phyloP scores from a whole-genome alignment of 2,329 filamentous ascomycete species.

The Tolypocladium endophyticum region DNA sequence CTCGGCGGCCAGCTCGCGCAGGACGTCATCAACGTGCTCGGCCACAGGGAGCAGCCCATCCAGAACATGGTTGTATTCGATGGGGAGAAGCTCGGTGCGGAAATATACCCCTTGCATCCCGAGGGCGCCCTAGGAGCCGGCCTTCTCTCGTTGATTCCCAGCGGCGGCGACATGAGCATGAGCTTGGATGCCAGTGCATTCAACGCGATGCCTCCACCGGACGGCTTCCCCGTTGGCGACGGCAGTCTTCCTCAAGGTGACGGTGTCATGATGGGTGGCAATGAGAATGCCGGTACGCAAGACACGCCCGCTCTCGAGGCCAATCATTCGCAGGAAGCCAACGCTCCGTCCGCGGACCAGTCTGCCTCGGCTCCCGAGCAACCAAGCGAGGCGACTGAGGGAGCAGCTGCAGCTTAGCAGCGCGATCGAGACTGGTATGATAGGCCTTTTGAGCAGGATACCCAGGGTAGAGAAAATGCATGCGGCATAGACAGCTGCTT shows the following conservation, averaged over 20 bases:
- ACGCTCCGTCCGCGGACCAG: not conserved
- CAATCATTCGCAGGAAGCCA: not conserved
- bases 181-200: slow-evolving; percentile 6
- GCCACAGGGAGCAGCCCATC: slow-evolving; percentile 83
- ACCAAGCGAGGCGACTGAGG: not conserved
- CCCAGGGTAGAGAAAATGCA: not conserved
- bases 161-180: slow-evolving; percentile 11
- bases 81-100: slow-evolving; percentile 66
- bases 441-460: not conserved
- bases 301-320: not conserved
- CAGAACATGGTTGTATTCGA: slow-evolving; percentile 94
- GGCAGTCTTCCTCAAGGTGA: not conserved
- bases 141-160: slow-evolving; percentile 27
- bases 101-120: slow-evolving; percentile 74
- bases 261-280: not conserved
- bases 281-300: not conserved
- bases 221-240: not conserved
- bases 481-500: not conserved
- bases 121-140: slow-evolving; percentile 42
- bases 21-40: slow-evolving; percentile 93
- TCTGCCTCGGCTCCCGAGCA: not conserved
- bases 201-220: slow-evolving; percentile 1
- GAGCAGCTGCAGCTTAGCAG: not conserved
- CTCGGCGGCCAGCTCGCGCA: slow-evolving; percentile 86
- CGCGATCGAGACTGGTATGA: not conserved